Conservation (phyloP, 495 filamentous ascomycete genomes). For the Pyrenula massariospora region DNA sequence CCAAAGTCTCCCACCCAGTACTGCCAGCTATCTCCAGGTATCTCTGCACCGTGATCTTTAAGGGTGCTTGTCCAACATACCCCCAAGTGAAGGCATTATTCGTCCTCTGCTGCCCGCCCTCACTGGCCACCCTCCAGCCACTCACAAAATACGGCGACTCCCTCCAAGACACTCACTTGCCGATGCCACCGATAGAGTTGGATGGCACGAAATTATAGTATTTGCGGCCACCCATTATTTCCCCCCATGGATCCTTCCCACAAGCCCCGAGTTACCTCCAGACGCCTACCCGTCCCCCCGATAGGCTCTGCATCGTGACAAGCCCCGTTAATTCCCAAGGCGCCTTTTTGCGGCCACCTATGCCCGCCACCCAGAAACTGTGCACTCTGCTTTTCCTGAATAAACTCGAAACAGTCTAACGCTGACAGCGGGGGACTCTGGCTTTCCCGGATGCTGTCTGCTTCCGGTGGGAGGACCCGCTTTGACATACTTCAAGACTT, state of each 20-base stretch:
- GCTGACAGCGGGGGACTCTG: slow-evolving; percentile 5
- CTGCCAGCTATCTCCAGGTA: too few relatives aligned
- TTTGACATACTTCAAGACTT: neutral
- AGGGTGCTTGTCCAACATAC: too few relatives aligned
- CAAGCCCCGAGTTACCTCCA: neutral
- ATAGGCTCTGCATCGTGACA: neutral
- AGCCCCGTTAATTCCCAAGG: neutral
- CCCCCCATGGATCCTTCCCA: too few relatives aligned
- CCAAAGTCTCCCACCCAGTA: too few relatives aligned
- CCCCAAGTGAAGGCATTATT: too few relatives aligned
- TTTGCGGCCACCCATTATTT: neutral
- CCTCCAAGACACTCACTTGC: neutral
- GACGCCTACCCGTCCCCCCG: neutral
- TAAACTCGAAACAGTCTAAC: slow-evolving; percentile 39
- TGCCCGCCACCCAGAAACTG: neutral
- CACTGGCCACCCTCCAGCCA: too few relatives aligned
- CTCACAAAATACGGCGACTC: neutral
- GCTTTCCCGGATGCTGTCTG: neutral
- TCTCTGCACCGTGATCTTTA: too few relatives aligned
- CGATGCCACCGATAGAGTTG: neutral
- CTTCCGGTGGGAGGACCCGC: neutral
- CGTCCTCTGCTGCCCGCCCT: too few relatives aligned
- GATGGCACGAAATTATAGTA: neutral
- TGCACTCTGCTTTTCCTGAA: slow-evolving; percentile 13
- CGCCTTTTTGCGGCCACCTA: neutral